These are phyloP conservation scores for Zygosaccharomyces bisporus DNA, from an alignment of 805 yeast species.

Conservation along the genomic window DNA sequence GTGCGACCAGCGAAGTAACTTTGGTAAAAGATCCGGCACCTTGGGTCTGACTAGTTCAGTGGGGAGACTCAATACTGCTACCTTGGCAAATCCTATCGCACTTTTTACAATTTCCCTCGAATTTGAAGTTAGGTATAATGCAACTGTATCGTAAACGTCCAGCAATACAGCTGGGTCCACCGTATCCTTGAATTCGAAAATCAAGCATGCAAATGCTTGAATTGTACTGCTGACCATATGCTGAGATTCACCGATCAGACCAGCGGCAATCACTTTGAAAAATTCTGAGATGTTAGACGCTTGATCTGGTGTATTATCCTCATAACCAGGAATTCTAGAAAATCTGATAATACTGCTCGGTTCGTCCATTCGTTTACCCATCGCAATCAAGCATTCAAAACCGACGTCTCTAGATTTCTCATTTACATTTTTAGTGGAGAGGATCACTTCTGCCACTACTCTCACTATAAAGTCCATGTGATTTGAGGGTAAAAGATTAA, in stretches of 20 bases:
- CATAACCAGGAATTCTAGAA: slow-evolving; percentile 64
- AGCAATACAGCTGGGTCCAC: slow-evolving; percentile 56
- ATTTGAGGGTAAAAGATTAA: slow-evolving; percentile 57
- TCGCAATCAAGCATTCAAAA: slow-evolving; percentile 65
- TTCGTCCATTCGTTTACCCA: slow-evolving; percentile 73
- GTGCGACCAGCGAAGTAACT: slow-evolving; percentile 87
- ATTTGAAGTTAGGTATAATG: slow-evolving; percentile 82
- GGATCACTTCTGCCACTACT: slow-evolving; percentile 78
- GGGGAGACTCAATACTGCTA: slow-evolving; percentile 78
- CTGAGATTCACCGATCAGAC: slow-evolving; percentile 88
- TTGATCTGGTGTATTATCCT: slow-evolving; percentile 52
- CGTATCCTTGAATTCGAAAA: slow-evolving; percentile 76
- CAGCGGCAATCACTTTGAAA: slow-evolving; percentile 93
- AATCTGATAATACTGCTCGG: slow-evolving; percentile 67
- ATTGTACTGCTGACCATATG: slow-evolving; percentile 97
- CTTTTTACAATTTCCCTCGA: slow-evolving; percentile 92
- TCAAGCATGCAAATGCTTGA: slow-evolving; percentile 80
- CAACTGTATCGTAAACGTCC: slow-evolving; percentile 83
- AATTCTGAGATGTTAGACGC: slow-evolving; percentile 73
- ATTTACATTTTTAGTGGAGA: slow-evolving; percentile 87
- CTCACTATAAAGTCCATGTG: slow-evolving; percentile 77
- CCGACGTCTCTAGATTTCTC: slow-evolving; percentile 86
- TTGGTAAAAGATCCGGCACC: slow-evolving; percentile 60
- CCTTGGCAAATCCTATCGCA: slow-evolving; percentile 90
- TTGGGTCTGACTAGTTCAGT: slow-evolving; percentile 67